Conservation (phyloP, 2,329 filamentous ascomycete species). For the Alternaria hordeiaustralica region DNA sequence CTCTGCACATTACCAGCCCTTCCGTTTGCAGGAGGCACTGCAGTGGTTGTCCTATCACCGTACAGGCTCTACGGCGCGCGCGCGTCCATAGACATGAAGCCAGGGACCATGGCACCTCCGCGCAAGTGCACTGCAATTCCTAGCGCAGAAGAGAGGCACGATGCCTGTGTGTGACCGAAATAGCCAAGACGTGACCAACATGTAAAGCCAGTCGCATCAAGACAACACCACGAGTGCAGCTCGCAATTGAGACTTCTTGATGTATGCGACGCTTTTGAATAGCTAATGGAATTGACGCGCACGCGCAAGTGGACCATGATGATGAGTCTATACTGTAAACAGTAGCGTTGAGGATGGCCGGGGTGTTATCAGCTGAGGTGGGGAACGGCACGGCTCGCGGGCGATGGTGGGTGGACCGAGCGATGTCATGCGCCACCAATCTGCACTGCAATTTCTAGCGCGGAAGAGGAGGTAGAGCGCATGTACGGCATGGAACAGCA, state of each 20-base stretch:
- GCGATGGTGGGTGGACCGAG: neutral
- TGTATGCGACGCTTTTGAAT: neutral
- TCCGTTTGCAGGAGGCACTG: no score
- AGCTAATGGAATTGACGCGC: neutral
- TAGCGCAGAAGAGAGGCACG: neutral
- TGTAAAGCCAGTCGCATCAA: no score
- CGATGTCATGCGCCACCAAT: no score
- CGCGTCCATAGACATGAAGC: no score
- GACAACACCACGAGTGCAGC: neutral
- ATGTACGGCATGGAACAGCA: no score
- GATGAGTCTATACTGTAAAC: neutral
- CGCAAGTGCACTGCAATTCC: neutral
- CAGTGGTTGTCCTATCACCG: no score
- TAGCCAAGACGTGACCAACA: no score
- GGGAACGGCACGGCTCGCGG: neutral
- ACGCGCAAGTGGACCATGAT: rapidly evolving
- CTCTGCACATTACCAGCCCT: no score
- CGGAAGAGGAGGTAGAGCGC: no score
- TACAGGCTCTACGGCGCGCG: no score
- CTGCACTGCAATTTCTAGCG: neutral
- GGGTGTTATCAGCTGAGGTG: neutral
- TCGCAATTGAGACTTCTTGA: rapidly evolving
- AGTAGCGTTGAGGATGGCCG: neutral
- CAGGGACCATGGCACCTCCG: no score
- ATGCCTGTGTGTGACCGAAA: no score